Evolutionary conservation across 2,329 filamentous ascomycete genomes (phyloP).

Genomic region (Phyllosticta citribraziliensis): DNA sequence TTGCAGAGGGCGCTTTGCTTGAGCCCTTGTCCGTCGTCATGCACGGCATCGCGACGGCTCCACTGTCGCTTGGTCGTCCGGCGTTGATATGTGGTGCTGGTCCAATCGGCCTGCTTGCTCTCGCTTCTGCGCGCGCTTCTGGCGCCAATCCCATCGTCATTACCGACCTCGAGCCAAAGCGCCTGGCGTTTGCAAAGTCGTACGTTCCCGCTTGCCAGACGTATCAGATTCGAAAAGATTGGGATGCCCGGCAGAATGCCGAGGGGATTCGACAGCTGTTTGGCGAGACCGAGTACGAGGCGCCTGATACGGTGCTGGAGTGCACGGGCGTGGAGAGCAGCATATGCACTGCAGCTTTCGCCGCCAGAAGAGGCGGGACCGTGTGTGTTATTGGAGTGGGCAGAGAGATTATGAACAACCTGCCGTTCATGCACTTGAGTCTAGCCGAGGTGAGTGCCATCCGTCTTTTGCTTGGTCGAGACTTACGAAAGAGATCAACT

Average conservation of each 20-base stretch:
- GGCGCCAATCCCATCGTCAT: conserved; percentile 55
- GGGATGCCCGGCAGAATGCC: conserved; percentile 42
- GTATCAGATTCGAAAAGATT: conserved; percentile 42
- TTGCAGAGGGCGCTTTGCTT: conserved; percentile 51
- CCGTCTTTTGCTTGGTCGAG: neutral
- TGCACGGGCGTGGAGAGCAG: conserved; percentile 59
- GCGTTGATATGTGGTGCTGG: conserved; percentile 53
- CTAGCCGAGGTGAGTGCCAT: conserved; percentile 43
- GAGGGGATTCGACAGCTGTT: conserved; percentile 46
- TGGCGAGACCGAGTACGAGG: conserved; percentile 20
- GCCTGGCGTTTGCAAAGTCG: conserved; percentile 48
- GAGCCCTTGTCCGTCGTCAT: conserved; percentile 56
- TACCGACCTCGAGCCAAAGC: conserved; percentile 49
- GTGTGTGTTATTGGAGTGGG: conserved; percentile 58
- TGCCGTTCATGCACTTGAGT: conserved; percentile 58
- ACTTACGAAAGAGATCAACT: conserved; percentile 42
- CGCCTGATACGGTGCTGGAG: conserved; percentile 50
- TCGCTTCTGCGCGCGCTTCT: conserved; percentile 51
- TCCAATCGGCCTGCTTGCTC: conserved; percentile 53
- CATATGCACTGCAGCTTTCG: conserved; percentile 48
- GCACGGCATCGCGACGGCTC: conserved; percentile 47
- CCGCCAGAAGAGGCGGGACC: conserved; percentile 47
- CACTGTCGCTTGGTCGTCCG: conserved; percentile 45
- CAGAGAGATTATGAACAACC: conserved; percentile 51
- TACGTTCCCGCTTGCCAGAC: conserved; percentile 46